These are phyloP conservation scores for Pyrenula aspistea DNA, from an alignment of 495 filamentous ascomycete genomes.

Conservation along the genomic window DNA sequence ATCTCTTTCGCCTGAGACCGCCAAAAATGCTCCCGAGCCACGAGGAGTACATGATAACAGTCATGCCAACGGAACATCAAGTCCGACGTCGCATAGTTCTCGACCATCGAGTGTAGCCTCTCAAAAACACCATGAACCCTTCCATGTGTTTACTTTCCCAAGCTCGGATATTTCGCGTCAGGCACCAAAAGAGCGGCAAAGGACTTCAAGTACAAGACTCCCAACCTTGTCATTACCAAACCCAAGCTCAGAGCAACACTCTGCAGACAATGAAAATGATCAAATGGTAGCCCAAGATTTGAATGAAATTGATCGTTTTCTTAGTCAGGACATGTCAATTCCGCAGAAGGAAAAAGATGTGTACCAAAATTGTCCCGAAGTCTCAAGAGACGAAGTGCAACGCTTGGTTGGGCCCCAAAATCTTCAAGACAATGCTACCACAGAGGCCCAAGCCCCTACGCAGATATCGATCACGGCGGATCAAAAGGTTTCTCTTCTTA, in stretches of 20 bases:
- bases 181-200: background rate
- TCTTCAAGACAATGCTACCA: background rate
- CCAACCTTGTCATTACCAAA: background rate
- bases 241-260: background rate
- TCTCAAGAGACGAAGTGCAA: constrained; percentile 2
- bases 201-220: background rate
- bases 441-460: constrained; percentile 3
- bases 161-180: background rate
- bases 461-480: constrained; percentile 10
- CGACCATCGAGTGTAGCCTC: background rate
- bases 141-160: background rate
- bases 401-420: background rate
- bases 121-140: background rate
- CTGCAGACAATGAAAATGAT: background rate
- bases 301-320: constrained; percentile 9
- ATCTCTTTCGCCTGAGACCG: background rate
- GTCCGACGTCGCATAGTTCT: background rate
- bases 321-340: constrained; percentile 3
- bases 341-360: constrained; percentile 2
- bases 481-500: constrained; percentile 15
- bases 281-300: constrained; percentile 2
- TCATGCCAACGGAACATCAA: background rate
- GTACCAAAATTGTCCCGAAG: constrained; percentile 4
- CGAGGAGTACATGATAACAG: background rate
- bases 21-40: background rate